A percentile compares a stretch with the other conserved stretches of the same genome.
These are phyloP conservation scores for Aspergillus felis DNA, from an alignment of 2,329 filamentous ascomycete genomes.

Conservation along the genomic window DNA sequence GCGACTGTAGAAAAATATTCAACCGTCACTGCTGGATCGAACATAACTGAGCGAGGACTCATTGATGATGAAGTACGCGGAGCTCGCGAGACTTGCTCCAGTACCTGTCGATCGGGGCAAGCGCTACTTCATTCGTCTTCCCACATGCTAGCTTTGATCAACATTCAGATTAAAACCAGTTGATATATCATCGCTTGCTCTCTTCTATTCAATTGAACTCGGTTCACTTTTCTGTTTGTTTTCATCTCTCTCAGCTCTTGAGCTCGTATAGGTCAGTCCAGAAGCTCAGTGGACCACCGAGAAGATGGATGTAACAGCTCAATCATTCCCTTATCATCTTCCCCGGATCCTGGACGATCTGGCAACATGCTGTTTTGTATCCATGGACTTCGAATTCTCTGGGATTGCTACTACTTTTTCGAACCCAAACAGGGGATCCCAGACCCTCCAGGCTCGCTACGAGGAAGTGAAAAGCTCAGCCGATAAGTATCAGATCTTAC, in stretches of 20 bases:
- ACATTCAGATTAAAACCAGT: not conserved
- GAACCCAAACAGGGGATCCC: constrained; percentile 37
- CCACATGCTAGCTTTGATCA: not conserved
- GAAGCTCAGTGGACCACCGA: not conserved
- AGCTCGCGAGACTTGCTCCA: not conserved
- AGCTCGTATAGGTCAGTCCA: not conserved
- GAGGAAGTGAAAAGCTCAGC: constrained; percentile 58
- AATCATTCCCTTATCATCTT: constrained; percentile 48
- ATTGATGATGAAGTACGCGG: not conserved
- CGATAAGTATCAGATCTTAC: constrained; percentile 60
- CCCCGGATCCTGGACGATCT: constrained; percentile 57
- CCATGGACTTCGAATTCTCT: constrained; percentile 64
- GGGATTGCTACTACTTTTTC: constrained; percentile 51
- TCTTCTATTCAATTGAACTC: not conserved
- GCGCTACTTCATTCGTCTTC: not conserved
- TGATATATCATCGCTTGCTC: not conserved
- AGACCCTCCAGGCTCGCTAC: constrained; percentile 58
- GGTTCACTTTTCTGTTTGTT: not conserved
- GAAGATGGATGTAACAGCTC: constrained; percentile 55
- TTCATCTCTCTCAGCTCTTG: not conserved
- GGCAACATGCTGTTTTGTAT: constrained; percentile 57
- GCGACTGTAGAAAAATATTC: not conserved
- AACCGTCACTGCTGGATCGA: too few relatives aligned
- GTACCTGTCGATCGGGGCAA: not conserved
- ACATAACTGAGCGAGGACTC: not conserved